Conservation (phyloP, 2,329 filamentous ascomycete genomes). For the Orbilia javanica region DNA sequence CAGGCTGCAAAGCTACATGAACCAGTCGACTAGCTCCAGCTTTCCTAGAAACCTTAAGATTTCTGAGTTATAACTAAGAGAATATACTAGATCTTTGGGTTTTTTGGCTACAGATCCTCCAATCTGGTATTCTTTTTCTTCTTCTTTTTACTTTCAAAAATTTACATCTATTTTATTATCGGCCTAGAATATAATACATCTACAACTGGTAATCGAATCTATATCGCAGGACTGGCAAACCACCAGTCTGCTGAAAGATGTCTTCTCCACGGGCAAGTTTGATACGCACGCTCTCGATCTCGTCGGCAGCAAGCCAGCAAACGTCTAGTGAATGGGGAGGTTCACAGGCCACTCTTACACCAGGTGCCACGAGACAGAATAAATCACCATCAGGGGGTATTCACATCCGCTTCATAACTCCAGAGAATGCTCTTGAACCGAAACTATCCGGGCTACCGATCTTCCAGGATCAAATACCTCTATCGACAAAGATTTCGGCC, state of each 20-base stretch:
- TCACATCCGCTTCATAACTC: constrained; percentile 56
- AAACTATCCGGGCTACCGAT: constrained; percentile 44
- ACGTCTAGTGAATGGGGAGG: constrained; percentile 52
- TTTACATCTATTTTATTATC: background rate
- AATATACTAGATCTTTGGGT: constrained; percentile 34
- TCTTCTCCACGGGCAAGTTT: constrained; percentile 24
- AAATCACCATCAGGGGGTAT: constrained; percentile 31
- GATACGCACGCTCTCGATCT: constrained; percentile 43
- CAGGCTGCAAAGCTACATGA: constrained; percentile 3
- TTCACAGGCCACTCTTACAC: constrained; percentile 48
- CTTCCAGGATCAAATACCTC: constrained; percentile 32
- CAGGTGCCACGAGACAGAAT: constrained; percentile 37
- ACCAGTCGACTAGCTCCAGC: background rate
- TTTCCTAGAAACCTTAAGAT: background rate
- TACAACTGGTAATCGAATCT: no score
- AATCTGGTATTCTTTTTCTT: constrained; percentile 8
- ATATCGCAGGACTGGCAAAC: background rate
- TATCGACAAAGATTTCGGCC: constrained; percentile 30
- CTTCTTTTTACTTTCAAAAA: background rate
- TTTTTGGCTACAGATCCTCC: background rate
- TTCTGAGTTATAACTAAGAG: constrained; percentile 39
- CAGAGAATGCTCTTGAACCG: constrained; percentile 37
- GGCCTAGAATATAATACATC: background rate
- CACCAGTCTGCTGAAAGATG: constrained; percentile 29
- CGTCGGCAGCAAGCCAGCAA: constrained; percentile 36